A percentile compares a stretch with the other conserved stretches of the same genome.
Conservation (phyloP, 495 filamentous ascomycete genomes). For the Penicillium subrubescens region DNA sequence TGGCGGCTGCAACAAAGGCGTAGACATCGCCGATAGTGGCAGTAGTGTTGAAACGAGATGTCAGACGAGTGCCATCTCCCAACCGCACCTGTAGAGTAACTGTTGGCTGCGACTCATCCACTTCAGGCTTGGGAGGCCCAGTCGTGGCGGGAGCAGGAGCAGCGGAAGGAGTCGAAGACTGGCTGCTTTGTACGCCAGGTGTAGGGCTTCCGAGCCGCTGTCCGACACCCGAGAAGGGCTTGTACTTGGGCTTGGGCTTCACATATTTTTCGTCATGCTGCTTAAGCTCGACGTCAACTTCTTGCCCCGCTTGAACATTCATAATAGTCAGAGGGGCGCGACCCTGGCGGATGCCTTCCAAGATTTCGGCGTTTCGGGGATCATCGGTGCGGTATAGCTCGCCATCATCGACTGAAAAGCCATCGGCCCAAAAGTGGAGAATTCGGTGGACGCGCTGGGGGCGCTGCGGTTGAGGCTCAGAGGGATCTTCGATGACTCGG, state of each 20-base stretch:
- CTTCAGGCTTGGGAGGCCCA: conserved; percentile 48
- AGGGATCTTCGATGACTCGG: conserved; percentile 67
- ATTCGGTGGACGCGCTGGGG: conserved; percentile 62
- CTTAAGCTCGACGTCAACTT: conserved; percentile 87
- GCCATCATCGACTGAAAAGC: conserved; percentile 94
- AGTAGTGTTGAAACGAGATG: conserved; percentile 86
- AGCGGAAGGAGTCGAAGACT: conserved; percentile 41
- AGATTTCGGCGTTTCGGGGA: conserved; percentile 76
- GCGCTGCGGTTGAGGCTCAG: conserved; percentile 41
- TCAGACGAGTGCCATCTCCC: conserved; percentile 83
- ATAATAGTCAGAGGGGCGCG: conserved; percentile 86
- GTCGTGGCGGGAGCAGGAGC: conserved; percentile 32
- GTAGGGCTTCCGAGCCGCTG: conserved; percentile 91
- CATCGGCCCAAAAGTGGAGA: conserved; percentile 90
- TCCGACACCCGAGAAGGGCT: conserved; percentile 81
- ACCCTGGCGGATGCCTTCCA: conserved; percentile 83
- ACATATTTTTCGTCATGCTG: conserved; percentile 85
- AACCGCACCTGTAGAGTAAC: conserved; percentile 85
- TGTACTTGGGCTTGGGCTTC: conserved; percentile 80
- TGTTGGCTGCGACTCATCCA: conserved; percentile 77
- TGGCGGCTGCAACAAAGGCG: conserved; percentile 74
- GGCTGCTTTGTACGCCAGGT: conserved; percentile 56
- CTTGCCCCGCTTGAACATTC: conserved; percentile 81
- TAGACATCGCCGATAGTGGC: conserved; percentile 94
- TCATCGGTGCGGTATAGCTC: conserved; percentile 88